Base-by-base conservation (phyloP, 1,139 yeast species). In the Geotrichum carabidarum region DNA sequence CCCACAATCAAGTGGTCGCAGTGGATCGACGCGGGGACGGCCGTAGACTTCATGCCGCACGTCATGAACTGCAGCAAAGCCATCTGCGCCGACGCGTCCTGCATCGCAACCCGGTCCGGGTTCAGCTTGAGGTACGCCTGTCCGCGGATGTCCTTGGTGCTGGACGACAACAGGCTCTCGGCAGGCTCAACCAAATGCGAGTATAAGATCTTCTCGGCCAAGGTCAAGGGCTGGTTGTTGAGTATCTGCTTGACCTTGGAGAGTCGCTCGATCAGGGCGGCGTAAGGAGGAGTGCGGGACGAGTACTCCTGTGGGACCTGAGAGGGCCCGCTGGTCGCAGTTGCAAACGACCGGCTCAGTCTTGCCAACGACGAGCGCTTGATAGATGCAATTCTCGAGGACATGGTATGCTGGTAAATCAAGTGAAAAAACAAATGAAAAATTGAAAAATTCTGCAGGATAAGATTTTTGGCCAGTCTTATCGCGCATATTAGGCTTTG, bases 51-150 rank as follows among this genome's bases (percentile, higher is more conserved):
- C 80, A 93, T 77, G 69, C 95, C 95, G 63, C 96, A 96, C 64
- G 96, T 85, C 97, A 91, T 91, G 76, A 91, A 91, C 80, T 93
- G 99, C 72, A 93, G 80, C 68, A 93, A 87, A 63, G 98, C 98
- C 99, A 93, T 93, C 79, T 93, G 99, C 64, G 99, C 99, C 62
- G 98, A 91, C 65, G 99, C 99, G 81, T 93, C 99, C 80, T 93
- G 99, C 82, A 97, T 90, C 59, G 99, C 98, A 67, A 93, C 98
- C 78, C 99, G 88, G 76, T 93, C 99, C 58, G 99, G 99, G 78
- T 97, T 87, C 73, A 93, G 84, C 78, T 93, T 91, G 77, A 93
- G 81, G 79, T 93, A 93, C 41, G 96, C 86, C 59, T 86, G 87
- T 77, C 99, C 99, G 77, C 98, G 87, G 67, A 91, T 90, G 61